Evolutionary conservation across 75 land plant species (phyloP).

Genomic region (Pinus tabuliformis): DNA sequence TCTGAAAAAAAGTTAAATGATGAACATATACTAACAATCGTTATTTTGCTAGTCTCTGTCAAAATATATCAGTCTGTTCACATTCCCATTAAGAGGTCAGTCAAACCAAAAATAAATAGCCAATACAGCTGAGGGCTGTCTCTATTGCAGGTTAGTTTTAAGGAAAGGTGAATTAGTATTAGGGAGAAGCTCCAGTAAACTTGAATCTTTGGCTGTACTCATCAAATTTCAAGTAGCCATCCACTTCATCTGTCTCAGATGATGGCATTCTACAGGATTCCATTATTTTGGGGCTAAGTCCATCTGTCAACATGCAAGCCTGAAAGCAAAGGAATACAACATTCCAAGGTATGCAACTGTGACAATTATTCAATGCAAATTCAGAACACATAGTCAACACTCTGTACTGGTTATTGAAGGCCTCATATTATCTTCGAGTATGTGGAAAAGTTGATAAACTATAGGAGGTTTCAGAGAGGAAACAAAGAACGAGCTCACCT

Average conservation of each 20-base stretch:
- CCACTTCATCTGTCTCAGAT: constrained; percentile 23
- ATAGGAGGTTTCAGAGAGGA: not conserved
- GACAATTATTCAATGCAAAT: not conserved
- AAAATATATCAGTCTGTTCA: not conserved
- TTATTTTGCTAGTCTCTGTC: not conserved
- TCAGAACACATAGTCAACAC: not conserved
- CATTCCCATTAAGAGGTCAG: not conserved
- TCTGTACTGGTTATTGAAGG: not conserved
- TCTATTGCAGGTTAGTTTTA: not conserved
- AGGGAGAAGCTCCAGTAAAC: not conserved
- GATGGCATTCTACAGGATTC: constrained; percentile 28
- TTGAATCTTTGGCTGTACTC: constrained; percentile 3
- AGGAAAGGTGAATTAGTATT: not conserved
- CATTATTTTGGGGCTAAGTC: constrained; percentile 12
- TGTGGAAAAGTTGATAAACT: too few relatives aligned
- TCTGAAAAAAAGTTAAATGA: too few relatives aligned
- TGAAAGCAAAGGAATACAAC: constrained; percentile 6
- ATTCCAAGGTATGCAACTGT: not conserved
- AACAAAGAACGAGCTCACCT: constrained; percentile 35
- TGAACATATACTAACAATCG: not conserved
- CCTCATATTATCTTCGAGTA: too few relatives aligned
- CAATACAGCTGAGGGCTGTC: not conserved
- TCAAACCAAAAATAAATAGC: not conserved
- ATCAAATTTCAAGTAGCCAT: constrained; percentile 16
- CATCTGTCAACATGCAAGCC: constrained; percentile 34